Conservation (phyloP, 2,329 filamentous ascomycete species). For the Exophiala sp. region DNA sequence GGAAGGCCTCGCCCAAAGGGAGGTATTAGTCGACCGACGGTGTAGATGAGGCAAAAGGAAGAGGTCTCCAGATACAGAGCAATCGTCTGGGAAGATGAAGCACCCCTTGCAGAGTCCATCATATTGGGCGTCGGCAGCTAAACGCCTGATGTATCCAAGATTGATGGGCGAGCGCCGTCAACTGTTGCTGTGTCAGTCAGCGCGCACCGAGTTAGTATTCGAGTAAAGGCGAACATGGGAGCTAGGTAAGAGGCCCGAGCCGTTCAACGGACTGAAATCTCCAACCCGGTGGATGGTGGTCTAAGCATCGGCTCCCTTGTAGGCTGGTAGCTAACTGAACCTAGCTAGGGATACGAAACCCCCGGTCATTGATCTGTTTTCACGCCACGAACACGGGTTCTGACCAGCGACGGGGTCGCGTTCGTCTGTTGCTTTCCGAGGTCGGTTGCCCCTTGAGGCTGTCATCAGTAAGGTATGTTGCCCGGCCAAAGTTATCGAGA, state of each 20-base stretch:
- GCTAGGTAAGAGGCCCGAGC: constrained; percentile 12
- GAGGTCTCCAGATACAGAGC: too few species aligned
- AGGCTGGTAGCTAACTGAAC: neutral
- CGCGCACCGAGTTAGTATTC: neutral
- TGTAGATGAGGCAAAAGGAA: too few species aligned
- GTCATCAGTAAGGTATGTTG: too few species aligned
- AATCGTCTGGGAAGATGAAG: too few species aligned
- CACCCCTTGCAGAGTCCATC: too few species aligned
- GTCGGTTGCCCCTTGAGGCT: neutral
- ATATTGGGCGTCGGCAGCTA: too few species aligned
- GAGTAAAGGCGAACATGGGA: neutral
- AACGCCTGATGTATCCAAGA: neutral
- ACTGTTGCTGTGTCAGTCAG: neutral
- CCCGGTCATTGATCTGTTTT: neutral
- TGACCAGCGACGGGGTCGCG: neutral
- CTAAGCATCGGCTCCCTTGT: neutral
- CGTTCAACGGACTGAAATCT: neutral
- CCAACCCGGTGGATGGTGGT: neutral
- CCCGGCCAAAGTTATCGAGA: too few species aligned
- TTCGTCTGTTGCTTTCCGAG: too few species aligned
- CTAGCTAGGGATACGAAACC: too few species aligned
- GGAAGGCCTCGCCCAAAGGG: too few species aligned
- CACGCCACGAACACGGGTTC: neutral
- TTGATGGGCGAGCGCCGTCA: neutral
- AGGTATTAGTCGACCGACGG: too few species aligned